Base-by-base conservation (phyloP, 2,329 filamentous ascomycete genomes). In the Exophiala bonariae region DNA sequence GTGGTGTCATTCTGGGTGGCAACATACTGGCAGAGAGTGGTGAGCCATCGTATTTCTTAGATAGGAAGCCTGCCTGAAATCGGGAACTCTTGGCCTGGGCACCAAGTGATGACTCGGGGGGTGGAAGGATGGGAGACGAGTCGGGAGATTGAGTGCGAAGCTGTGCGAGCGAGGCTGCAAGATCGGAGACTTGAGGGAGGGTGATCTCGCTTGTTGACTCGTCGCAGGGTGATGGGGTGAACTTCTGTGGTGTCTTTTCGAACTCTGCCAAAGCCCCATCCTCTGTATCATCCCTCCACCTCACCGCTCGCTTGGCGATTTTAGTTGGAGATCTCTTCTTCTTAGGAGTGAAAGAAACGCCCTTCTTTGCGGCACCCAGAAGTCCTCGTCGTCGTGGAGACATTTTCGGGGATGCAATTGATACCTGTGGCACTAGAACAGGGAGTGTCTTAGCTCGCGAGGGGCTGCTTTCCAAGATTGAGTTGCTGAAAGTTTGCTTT, bases 211-310 rank as follows among this genome's bases (percentile, higher is more conserved):
- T 80, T 1, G 81, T 79, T 2, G 75, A 74, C 13, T 80, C 74
- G 7, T 78, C 67, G 4, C 49, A 47, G n/a, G 52, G 40, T 17
- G 52, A 56, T 8, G 51, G 48, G n/a, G 47, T 40, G 30, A 54
- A 51, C 62, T 85, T 87, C 65, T 90, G 80, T 1, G 93, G 92
- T 2, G 92, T 96, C 69, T 89, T 89, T 62, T 92, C 88, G 63
- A 92, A 96, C 64, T 97, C 93, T 9, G 87, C 90, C 46, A 97
- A 73, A 1, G 85, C 84, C 18, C 90, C 91, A 41, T 92, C 83
- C 62, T 95, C 86, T 2, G 85, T 89, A 60, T 97, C 93, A 61
- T 95, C 90, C 49, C 89, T 84, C 93, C 93, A 99, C 55, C 92
- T 82, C 4, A 99, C 92, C 36, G 79, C 85, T 50, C 91, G 81